These are phyloP conservation scores for Arxiozyma heterogenica DNA, from an alignment of 1,139 yeast genomes.

Conservation along the genomic window DNA sequence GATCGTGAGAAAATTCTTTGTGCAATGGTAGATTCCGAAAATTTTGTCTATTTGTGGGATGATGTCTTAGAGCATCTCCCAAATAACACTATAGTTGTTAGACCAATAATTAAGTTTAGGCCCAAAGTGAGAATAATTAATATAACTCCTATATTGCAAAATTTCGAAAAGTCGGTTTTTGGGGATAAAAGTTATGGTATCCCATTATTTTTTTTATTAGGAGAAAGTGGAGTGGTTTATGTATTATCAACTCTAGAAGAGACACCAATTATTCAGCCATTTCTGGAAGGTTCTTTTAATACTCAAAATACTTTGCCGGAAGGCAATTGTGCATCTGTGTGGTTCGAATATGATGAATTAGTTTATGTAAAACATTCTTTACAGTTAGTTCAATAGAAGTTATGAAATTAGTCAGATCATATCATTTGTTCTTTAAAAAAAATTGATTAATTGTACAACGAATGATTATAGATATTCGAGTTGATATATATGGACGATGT, in stretches of 20 bases:
- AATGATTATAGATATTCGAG: not conserved
- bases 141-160: not conserved
- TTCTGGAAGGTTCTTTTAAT: not conserved
- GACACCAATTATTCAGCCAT: not conserved
- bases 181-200: not conserved
- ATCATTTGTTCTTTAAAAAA: too few species aligned
- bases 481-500: not conserved
- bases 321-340: not conserved
- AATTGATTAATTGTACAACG: too few species aligned
- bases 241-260: not conserved
- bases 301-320: not conserved
- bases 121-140: not conserved
- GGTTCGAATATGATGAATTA: not conserved
- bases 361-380: not conserved
- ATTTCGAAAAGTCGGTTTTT: not conserved
- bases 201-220: conserved; percentile 3
- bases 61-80: not conserved
- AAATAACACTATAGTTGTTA: not conserved
- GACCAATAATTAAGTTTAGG: not conserved
- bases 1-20: not conserved
- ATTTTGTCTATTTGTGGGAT: not conserved
- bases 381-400: not conserved
- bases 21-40: conserved; percentile 1
- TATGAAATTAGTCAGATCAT: not conserved
- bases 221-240: not conserved